Evolutionary conservation across 192 early-diverging fungal species (phyloP).

Genomic region (Globomyces pollinis-pini): DNA sequence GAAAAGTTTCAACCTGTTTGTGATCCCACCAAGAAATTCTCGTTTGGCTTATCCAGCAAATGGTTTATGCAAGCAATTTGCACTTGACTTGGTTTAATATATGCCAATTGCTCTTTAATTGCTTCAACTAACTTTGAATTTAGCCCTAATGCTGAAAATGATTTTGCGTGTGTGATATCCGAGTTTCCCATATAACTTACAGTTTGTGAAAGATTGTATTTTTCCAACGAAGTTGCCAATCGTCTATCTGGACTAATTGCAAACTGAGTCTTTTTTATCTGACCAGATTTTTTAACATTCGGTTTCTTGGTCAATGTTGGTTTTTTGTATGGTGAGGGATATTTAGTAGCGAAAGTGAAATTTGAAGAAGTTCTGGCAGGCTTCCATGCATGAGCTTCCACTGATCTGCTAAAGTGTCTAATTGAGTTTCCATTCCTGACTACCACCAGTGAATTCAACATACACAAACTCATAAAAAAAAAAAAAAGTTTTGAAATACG

Average conservation of each 20-base stretch:
- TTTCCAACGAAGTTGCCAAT: background rate
- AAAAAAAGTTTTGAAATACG: background rate
- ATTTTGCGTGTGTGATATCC: no score
- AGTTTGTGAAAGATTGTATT: background rate
- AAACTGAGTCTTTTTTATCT: background rate
- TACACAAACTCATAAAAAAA: background rate
- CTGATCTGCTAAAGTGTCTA: background rate
- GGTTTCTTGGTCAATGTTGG: background rate
- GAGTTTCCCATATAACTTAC: background rate
- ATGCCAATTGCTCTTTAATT: constrained; percentile 20
- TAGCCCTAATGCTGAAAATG: constrained; percentile 42
- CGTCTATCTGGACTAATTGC: background rate
- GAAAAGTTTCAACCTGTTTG: constrained; percentile 31
- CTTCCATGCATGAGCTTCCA: background rate
- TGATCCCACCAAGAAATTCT: background rate
- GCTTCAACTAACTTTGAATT: constrained; percentile 45
- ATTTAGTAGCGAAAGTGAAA: constrained; percentile 6
- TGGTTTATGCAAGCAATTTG: constrained; percentile 78
- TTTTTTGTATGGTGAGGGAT: background rate
- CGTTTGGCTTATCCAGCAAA: constrained; percentile 32
- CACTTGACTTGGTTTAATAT: constrained; percentile 65
- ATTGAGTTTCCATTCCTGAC: background rate
- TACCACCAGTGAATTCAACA: background rate
- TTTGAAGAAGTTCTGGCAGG: background rate
- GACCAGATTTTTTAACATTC: background rate